These are phyloP conservation scores for Salix caprea DNA, from an alignment of 345 rosid genomes.

Conservation along the genomic window DNA sequence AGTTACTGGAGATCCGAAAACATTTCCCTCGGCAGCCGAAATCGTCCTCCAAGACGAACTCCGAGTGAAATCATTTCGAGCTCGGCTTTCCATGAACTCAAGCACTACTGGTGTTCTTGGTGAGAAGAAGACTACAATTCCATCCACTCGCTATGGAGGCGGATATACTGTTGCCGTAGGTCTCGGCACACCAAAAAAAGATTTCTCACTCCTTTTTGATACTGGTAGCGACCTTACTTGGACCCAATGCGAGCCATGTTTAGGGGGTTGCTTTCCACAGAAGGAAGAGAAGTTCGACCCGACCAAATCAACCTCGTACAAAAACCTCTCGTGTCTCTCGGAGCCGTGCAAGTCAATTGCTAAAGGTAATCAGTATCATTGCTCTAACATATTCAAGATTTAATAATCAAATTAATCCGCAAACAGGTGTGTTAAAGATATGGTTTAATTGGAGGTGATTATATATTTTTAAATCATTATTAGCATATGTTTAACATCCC, in stretches of 20 bases:
- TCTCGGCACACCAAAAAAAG: constrained; percentile 21
- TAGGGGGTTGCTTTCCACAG: background rate
- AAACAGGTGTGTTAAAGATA: too few relatives aligned
- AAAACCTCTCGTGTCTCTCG: background rate
- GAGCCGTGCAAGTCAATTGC: background rate
- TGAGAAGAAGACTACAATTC: background rate
- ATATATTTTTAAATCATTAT: too few relatives aligned
- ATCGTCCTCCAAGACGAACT: background rate
- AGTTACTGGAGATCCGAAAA: background rate
- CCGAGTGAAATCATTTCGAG: background rate
- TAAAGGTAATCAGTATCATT: background rate
- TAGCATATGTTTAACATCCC: too few relatives aligned
- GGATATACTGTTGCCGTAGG: constrained; percentile 6
- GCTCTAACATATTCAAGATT: too few relatives aligned
- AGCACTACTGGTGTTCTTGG: background rate
- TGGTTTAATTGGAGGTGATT: too few relatives aligned
- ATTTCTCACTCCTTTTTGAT: constrained; percentile 19
- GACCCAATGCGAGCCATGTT: constrained; percentile 20
- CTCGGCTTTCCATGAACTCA: background rate
- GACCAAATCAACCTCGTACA: background rate
- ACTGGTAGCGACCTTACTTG: constrained; percentile 29
- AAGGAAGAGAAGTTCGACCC: constrained; percentile 10
- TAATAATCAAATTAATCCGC: too few relatives aligned
- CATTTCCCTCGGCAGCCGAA: background rate
- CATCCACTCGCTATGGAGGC: background rate